phyloP scores from a whole-genome alignment of 192 early-diverging fungal genomes.

The Coemansia sp. region DNA sequence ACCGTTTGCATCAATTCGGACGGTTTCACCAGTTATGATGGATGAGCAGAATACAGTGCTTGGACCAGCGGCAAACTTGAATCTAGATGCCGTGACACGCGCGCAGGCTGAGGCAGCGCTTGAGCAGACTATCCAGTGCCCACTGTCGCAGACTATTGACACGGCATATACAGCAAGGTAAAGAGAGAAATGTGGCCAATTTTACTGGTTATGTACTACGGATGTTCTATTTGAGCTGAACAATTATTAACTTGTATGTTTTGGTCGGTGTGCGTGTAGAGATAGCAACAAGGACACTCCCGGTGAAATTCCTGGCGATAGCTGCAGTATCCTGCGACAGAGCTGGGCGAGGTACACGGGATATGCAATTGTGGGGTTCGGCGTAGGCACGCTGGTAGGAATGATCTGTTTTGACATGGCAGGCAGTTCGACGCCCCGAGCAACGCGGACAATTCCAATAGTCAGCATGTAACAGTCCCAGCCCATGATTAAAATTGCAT shows the following conservation, averaged over 20 bases:
- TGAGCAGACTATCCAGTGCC: conserved; percentile 45
- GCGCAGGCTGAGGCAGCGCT: conserved; percentile 39
- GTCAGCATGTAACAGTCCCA: conserved; percentile 8
- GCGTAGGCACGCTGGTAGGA: conserved; percentile 47
- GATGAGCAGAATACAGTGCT: conserved; percentile 1
- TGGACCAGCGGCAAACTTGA: background rate
- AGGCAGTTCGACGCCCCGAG: conserved; percentile 24
- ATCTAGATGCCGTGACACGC: conserved; percentile 8
- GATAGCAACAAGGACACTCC: background rate
- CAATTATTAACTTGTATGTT: background rate
- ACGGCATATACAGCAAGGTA: background rate
- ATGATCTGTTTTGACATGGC: conserved; percentile 50
- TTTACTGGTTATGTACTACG: background rate
- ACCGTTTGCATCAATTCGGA: conserved; percentile 48
- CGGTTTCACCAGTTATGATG: conserved; percentile 35
- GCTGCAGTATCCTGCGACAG: conserved; percentile 5
- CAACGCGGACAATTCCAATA: conserved; percentile 44
- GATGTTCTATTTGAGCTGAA: too few species aligned
- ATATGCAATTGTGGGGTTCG: conserved; percentile 49
- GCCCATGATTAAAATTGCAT: too few species aligned
- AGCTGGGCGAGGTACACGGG: conserved; percentile 43
- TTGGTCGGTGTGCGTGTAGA: background rate
- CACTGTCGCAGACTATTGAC: conserved; percentile 9
- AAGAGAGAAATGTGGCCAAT: background rate
- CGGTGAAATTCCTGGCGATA: background rate